Evolutionary conservation across 306 rosid species (phyloP).

Genomic region (Vicia faba): DNA sequence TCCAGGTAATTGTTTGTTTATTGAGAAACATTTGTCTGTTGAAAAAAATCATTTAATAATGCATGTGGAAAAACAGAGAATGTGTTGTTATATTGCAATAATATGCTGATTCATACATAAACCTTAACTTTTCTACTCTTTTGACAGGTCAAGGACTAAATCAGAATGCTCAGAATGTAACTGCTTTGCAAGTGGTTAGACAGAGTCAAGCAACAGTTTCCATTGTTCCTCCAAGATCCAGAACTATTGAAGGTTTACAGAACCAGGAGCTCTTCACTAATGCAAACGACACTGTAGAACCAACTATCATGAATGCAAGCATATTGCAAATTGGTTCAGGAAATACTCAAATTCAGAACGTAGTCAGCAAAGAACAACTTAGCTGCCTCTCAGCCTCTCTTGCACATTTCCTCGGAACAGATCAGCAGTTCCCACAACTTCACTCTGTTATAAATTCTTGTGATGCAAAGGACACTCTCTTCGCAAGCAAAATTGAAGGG

Average conservation of each 20-base stretch:
- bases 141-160: conserved; percentile 51
- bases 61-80: conserved; percentile 21
- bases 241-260: conserved; percentile 47
- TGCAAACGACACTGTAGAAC: conserved; percentile 44
- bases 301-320: conserved; percentile 50
- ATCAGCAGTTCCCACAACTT: conserved; percentile 69
- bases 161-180: conserved; percentile 45
- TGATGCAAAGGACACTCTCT: conserved; percentile 43
- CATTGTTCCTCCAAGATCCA: conserved; percentile 48
- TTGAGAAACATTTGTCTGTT: conserved; percentile 42
- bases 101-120: conserved; percentile 40
- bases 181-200: conserved; percentile 47
- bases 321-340: conserved; percentile 49
- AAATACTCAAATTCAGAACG: conserved; percentile 48
- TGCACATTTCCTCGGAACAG: conserved; percentile 63
- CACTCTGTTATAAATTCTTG: conserved; percentile 57
- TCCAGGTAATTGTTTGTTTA: conserved; percentile 52
- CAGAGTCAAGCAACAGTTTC: conserved; percentile 57
- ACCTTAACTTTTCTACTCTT: conserved; percentile 43
- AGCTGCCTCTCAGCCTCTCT: conserved; percentile 70
- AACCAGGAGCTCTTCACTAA: conserved; percentile 42
- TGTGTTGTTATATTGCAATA: conserved; percentile 37
- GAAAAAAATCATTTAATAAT: conserved; percentile 42
- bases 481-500: conserved; percentile 50
- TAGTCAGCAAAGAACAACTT: conserved; percentile 63